Evolutionary conservation across 2,329 filamentous ascomycete species (phyloP).

Genomic region (Hypoxylon sp.): DNA sequence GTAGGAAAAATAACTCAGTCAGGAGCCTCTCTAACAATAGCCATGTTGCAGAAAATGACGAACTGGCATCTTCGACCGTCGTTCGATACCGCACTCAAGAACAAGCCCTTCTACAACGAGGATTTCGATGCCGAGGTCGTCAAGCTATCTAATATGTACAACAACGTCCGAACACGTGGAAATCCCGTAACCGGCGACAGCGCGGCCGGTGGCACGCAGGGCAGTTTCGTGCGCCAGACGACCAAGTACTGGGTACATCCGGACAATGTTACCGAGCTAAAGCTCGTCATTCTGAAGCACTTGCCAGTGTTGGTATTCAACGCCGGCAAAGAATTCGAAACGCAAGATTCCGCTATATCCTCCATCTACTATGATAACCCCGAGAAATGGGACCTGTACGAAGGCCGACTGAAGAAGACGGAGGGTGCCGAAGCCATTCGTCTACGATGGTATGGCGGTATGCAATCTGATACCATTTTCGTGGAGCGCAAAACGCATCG

Average conservation of each 20-base stretch:
- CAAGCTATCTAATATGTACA: conserved; percentile 93
- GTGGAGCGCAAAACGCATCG: conserved; percentile 98
- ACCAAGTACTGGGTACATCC: conserved; percentile 99
- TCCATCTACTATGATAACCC: conserved; percentile 99
- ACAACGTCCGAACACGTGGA: conserved; percentile 90
- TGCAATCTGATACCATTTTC: conserved; percentile 95
- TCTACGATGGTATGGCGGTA: conserved; percentile 95
- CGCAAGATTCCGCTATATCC: conserved; percentile 90
- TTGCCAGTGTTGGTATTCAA: conserved; percentile 97
- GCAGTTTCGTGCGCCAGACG: conserved; percentile 95
- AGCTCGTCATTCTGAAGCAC: conserved; percentile 97
- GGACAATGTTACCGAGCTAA: conserved; percentile 97
- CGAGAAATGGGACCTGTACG: conserved; percentile 91
- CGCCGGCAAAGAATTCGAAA: conserved; percentile 92
- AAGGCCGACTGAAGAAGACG: conserved; percentile 94
- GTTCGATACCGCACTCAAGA: conserved; percentile 93
- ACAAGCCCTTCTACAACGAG: conserved; percentile 98
- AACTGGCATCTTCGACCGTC: conserved; percentile 91
- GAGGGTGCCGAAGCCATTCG: conserved; percentile 97
- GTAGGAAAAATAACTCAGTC: not conserved
- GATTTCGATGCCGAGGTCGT: conserved; percentile 97
- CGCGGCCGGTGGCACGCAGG: conserved; percentile 87
- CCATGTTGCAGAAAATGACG: conserved; percentile 78
- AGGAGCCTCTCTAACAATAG: not conserved
- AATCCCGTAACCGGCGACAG: conserved; percentile 93